These are phyloP conservation scores for Arbutus unedo DNA, from an alignment of 148 eudicot species.

Conservation along the genomic window DNA sequence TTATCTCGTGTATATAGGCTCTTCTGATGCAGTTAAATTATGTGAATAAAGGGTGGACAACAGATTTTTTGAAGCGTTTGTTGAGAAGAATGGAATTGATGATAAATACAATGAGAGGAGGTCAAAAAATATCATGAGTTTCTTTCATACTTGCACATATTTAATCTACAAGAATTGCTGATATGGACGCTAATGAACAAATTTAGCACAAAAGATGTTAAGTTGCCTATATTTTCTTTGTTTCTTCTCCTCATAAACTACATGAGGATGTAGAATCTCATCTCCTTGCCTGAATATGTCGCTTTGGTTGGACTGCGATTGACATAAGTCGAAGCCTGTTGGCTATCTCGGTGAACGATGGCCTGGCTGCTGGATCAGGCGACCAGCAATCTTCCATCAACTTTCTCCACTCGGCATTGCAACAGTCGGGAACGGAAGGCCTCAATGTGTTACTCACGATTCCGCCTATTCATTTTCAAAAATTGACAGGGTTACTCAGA, in stretches of 20 bases:
- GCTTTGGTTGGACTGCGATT: slow-evolving; percentile 60
- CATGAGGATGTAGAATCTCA: slow-evolving; percentile 23
- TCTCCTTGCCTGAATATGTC: slow-evolving; percentile 45
- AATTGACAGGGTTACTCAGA: background rate
- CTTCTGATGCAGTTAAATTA: background rate
- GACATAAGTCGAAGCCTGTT: slow-evolving; percentile 63
- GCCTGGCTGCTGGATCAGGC: slow-evolving; percentile 65
- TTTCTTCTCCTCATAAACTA: background rate
- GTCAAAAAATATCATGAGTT: background rate
- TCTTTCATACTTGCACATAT: background rate
- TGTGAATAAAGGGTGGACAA: background rate
- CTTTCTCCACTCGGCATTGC: slow-evolving; percentile 78
- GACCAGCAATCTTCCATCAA: slow-evolving; percentile 99
- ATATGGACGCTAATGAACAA: slow-evolving; percentile 2
- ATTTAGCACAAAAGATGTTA: background rate
- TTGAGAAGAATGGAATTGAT: too few species aligned
- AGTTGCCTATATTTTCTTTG: background rate
- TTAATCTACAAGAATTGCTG: background rate
- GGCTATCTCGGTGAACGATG: slow-evolving; percentile 83
- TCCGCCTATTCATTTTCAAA: slow-evolving; percentile 50
- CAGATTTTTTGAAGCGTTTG: background rate
- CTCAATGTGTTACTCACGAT: slow-evolving; percentile 80
- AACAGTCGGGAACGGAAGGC: slow-evolving; percentile 74
- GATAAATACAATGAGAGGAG: background rate
- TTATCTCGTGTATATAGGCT: background rate